These are phyloP conservation scores for Penicillium bovifimosum DNA, from an alignment of 495 filamentous ascomycete species.

Conservation along the genomic window DNA sequence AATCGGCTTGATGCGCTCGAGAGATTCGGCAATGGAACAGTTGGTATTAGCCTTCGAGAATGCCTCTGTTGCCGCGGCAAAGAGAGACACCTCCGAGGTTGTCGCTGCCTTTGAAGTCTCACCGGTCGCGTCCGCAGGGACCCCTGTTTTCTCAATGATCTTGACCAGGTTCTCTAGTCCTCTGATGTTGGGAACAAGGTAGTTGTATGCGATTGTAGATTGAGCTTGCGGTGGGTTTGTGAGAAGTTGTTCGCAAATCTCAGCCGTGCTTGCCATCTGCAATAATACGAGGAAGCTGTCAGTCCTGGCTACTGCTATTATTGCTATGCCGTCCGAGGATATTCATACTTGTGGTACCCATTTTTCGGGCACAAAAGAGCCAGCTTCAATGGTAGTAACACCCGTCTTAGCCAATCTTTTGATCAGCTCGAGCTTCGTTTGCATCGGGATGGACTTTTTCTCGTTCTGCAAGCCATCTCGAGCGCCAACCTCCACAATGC, in stretches of 20 bases:
- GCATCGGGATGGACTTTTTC: slow-evolving; percentile 70
- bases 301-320: slow-evolving; percentile 1
- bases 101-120: slow-evolving; percentile 27
- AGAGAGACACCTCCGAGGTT: slow-evolving; percentile 77
- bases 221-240: slow-evolving; percentile 51
- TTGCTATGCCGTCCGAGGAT: slow-evolving; percentile 1
- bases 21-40: slow-evolving; percentile 75
- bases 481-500: slow-evolving; percentile 88
- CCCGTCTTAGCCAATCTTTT: slow-evolving; percentile 77
- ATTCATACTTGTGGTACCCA: slow-evolving; percentile 85
- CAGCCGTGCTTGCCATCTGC: slow-evolving; percentile 87
- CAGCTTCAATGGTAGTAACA: slow-evolving; percentile 83
- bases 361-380: slow-evolving; percentile 92
- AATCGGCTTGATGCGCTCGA: slow-evolving; percentile 70
- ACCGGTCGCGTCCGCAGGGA: slow-evolving; percentile 37
- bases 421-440: slow-evolving; percentile 83
- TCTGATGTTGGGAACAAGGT: slow-evolving; percentile 83
- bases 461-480: slow-evolving; percentile 96
- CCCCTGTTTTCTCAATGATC: slow-evolving; percentile 37
- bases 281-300: neutral
- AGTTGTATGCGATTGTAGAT: slow-evolving; percentile 77
- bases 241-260: slow-evolving; percentile 73
- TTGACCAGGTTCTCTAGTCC: slow-evolving; percentile 60
- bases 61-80: slow-evolving; percentile 84
- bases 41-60: slow-evolving; percentile 93